Evolutionary conservation across 805 yeast genomes (phyloP).

Genomic region (Cyberlindnera misumaiensis): DNA sequence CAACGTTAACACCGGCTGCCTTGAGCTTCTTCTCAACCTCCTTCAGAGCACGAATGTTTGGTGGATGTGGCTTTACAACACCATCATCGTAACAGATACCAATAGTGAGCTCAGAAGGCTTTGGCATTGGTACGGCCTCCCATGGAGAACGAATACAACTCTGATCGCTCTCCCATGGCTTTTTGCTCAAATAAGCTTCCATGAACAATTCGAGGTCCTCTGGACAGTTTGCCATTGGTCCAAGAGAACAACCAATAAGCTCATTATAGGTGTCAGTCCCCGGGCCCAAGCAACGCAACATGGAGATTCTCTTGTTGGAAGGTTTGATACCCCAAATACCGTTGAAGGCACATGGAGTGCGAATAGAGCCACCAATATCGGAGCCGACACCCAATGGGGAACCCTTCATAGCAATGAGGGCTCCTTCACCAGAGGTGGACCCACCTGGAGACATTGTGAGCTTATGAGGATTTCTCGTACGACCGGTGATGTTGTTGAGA

Average conservation of each 20-base stretch:
- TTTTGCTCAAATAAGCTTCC: conserved; percentile 40
- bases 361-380: conserved; percentile 67
- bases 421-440: conserved; percentile 71
- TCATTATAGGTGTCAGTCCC: conserved; percentile 30
- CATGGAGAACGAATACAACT: conserved; percentile 31
- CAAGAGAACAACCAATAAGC: conserved; percentile 56
- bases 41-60: conserved; percentile 50
- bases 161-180: conserved; percentile 53
- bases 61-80: conserved; percentile 60
- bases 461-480: conserved; percentile 53
- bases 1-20: conserved; percentile 51
- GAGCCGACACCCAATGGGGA: conserved; percentile 61
- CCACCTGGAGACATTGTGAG: conserved; percentile 59
- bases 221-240: conserved; percentile 59
- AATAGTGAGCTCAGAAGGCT: conserved; percentile 42
- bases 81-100: conserved; percentile 63
- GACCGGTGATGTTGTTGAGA: conserved; percentile 51
- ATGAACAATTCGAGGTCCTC: conserved; percentile 67
- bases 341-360: conserved; percentile 61
- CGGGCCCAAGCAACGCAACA: conserved; percentile 14
- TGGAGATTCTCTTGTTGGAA: conserved; percentile 45
- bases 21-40: conserved; percentile 46
- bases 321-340: conserved; percentile 62
- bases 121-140: conserved; percentile 28
- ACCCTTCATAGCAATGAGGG: conserved; percentile 50